Conservation (phyloP, 164 flowering plant genomes). For the Malania oleifera region DNA sequence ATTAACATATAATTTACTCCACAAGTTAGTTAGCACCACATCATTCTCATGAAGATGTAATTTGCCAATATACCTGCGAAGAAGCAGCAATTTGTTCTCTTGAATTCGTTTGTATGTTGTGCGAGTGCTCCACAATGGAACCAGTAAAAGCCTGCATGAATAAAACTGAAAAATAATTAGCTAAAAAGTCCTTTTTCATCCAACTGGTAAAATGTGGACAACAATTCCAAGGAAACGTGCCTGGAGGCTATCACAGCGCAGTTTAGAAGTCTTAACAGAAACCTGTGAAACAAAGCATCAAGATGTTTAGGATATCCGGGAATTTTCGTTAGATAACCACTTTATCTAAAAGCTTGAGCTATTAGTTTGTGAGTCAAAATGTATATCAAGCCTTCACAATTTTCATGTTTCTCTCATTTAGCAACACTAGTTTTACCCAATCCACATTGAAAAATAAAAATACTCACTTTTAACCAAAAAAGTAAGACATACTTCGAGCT, state of each 20-base stretch:
- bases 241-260: slow-evolving; percentile 27
- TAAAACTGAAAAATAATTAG: not conserved
- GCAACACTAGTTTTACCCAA: too few relatives aligned
- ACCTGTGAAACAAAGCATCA: slow-evolving; percentile 20
- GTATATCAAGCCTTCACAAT: too few relatives aligned
- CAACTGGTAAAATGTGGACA: not conserved
- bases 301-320: too few relatives aligned
- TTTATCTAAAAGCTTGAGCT: too few relatives aligned
- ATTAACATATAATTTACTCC: not conserved
- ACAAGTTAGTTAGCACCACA: not conserved
- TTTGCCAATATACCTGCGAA: slow-evolving; percentile 35
- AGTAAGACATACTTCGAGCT: too few relatives aligned
- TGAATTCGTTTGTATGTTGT: slow-evolving; percentile 24
- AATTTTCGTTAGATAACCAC: too few relatives aligned
- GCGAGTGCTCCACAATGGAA: slow-evolving; percentile 60
- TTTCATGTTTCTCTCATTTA: too few relatives aligned
- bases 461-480: too few relatives aligned
- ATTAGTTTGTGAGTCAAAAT: too few relatives aligned
- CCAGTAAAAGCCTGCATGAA: slow-evolving; percentile 75
- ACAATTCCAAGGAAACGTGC: slow-evolving; percentile 13
- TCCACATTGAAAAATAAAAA: too few relatives aligned
- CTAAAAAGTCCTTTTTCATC: not conserved
- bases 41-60: not conserved
- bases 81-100: slow-evolving; percentile 21
- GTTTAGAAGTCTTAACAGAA: slow-evolving; percentile 16